phyloP scores from a whole-genome alignment of 495 filamentous ascomycete species.

The Podospora pseudocomata region DNA sequence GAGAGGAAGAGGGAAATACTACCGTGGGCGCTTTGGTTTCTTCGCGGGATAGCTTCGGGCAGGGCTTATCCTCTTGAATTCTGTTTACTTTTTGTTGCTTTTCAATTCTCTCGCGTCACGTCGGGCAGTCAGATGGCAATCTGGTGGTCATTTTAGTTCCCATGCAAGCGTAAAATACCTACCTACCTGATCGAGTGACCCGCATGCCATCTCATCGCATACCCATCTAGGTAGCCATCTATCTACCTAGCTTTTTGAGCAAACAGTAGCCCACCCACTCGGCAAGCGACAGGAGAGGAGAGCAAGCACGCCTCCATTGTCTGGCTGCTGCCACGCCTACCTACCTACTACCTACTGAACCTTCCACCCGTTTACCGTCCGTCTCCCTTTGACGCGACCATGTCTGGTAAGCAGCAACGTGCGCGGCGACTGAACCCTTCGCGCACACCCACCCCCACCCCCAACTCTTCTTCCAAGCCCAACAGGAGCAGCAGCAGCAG shows the following conservation, averaged over 20 bases:
- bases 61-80: conserved; percentile 3
- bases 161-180: conserved; percentile 28
- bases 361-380: conserved; percentile 14
- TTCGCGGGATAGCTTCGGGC: conserved; percentile 16
- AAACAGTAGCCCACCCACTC: conserved; percentile 27
- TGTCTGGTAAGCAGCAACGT: conserved; percentile 37
- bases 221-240: background rate
- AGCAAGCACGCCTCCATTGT: conserved; percentile 10
- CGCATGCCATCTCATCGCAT: conserved; percentile 32
- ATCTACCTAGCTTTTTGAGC: conserved; percentile 17
- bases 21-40: conserved; percentile 7
- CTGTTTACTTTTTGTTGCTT: background rate
- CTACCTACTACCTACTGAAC: background rate
- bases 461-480: conserved; percentile 2
- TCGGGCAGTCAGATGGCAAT: conserved; percentile 12
- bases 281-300: background rate
- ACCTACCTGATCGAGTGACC: conserved; percentile 27
- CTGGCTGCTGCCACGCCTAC: background rate
- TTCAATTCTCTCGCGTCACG: conserved; percentile 10
- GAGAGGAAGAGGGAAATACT: conserved; percentile 7
- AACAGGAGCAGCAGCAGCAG: background rate
- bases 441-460: conserved; percentile 11
- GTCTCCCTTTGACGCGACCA: conserved; percentile 22
- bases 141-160: conserved; percentile 14
- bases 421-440: conserved; percentile 5